These are phyloP conservation scores for Aspergillus haitiensis DNA, from an alignment of 495 filamentous ascomycete species.

Conservation along the genomic window DNA sequence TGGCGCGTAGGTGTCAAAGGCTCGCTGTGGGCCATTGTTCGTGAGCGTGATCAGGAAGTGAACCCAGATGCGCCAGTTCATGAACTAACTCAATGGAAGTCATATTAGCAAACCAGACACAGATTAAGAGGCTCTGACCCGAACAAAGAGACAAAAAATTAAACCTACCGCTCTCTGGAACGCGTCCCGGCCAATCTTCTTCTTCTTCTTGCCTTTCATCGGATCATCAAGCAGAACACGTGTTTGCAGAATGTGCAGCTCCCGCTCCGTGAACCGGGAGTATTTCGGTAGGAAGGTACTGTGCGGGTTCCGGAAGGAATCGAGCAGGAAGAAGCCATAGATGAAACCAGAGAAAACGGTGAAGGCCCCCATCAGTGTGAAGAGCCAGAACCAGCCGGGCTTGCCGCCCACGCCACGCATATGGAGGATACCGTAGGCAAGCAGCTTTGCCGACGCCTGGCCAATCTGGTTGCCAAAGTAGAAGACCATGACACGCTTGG, in stretches of 20 bases:
- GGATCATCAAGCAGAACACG: conserved; percentile 15
- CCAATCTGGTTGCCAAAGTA: conserved; percentile 18
- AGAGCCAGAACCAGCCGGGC: conserved; percentile 21
- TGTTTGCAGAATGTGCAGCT: conserved; percentile 14
- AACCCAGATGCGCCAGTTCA: conserved; percentile 21
- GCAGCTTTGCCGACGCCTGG: conserved; percentile 12
- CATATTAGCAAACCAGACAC: neutral
- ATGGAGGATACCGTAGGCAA: conserved; percentile 18
- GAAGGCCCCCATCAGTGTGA: conserved; percentile 26
- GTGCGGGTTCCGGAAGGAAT: conserved; percentile 14
- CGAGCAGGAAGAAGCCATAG: conserved; percentile 25
- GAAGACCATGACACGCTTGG: conserved; percentile 16
- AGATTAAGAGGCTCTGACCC: conserved; percentile 1
- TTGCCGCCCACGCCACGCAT: conserved; percentile 14
- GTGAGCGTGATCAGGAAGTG: conserved; percentile 18
- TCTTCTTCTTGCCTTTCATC: conserved; percentile 18
- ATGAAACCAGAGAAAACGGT: conserved; percentile 11
- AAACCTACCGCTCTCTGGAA: conserved; percentile 9
- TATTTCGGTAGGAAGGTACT: conserved; percentile 11
- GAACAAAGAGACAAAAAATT: neutral
- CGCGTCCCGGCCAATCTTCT: conserved; percentile 1
- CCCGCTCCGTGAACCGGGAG: conserved; percentile 18
- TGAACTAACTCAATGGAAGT: conserved; percentile 5
- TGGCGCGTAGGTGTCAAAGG: conserved; percentile 19
- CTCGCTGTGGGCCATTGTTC: conserved; percentile 19